Evolutionary conservation across 306 rosid species (phyloP).

Genomic region (Spatholobus suberectus): DNA sequence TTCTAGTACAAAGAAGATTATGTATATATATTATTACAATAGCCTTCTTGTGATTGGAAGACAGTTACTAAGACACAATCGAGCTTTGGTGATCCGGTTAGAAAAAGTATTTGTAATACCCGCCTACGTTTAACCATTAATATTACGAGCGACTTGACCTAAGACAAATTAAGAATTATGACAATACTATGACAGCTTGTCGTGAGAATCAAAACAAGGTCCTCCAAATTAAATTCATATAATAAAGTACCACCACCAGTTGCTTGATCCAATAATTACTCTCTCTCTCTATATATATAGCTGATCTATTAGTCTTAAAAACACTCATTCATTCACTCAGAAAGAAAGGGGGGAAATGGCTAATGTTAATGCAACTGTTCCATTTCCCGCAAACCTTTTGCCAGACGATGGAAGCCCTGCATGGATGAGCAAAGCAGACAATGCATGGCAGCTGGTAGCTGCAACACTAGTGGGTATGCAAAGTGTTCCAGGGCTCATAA

Average conservation of each 20-base stretch:
- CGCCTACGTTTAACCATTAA: constrained; percentile 11
- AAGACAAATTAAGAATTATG: not conserved
- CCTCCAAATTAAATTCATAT: constrained; percentile 11
- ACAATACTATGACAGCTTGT: constrained; percentile 30
- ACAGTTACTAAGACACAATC: not conserved
- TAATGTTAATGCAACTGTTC: not conserved
- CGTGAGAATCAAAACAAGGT: constrained; percentile 40
- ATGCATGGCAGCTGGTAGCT: constrained; percentile 55
- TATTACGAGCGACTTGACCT: constrained; percentile 33
- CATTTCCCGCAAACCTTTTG: constrained; percentile 45
- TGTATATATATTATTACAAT: no score
- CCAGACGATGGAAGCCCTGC: constrained; percentile 37
- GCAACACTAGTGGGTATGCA: constrained; percentile 54
- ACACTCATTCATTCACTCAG: not conserved
- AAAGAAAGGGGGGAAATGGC: not conserved
- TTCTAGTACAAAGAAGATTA: no score
- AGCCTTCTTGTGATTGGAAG: constrained; percentile 20
- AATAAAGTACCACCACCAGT: constrained; percentile 1
- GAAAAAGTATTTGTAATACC: constrained; percentile 22
- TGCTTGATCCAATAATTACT: not conserved
- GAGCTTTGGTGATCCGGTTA: constrained; percentile 22
- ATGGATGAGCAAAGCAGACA: constrained; percentile 56
- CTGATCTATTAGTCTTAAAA: not conserved
- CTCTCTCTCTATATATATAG: not conserved
- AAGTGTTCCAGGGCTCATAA: constrained; percentile 55